These are phyloP conservation scores for Kwoniella sp. DNA, from an alignment of 768 basidiomycete species.

Conservation along the genomic window DNA sequence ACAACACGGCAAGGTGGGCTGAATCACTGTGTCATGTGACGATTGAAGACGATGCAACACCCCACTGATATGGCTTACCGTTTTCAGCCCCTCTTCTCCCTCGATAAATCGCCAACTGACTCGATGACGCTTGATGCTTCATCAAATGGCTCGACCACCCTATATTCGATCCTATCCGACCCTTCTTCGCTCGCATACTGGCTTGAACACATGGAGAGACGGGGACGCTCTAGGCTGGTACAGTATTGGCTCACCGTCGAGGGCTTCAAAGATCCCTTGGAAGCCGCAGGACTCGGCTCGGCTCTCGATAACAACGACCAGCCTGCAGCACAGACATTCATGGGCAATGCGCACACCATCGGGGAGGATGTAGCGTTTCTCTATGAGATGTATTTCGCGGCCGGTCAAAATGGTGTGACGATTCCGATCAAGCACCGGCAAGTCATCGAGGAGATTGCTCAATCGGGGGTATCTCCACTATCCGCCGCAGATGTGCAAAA, in stretches of 20 bases:
- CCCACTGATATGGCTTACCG: background rate
- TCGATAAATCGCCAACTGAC: conserved; percentile 9
- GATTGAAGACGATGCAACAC: no score
- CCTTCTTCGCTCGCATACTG: conserved; percentile 91
- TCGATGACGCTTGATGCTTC: conserved; percentile 16
- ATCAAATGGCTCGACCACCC: conserved; percentile 1
- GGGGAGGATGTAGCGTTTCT: conserved; percentile 89
- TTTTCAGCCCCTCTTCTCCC: conserved; percentile 2
- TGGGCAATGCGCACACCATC: conserved; percentile 60
- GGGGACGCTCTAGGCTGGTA: conserved; percentile 77
- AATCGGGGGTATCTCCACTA: conserved; percentile 42
- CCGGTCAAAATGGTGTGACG: conserved; percentile 59
- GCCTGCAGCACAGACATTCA: conserved; percentile 63
- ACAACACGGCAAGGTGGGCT: conserved; percentile 36
- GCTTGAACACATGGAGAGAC: conserved; percentile 98
- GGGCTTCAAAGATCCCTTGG: conserved; percentile 95
- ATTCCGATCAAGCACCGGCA: conserved; percentile 73
- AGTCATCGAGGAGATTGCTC: conserved; percentile 63
- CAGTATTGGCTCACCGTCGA: conserved; percentile 98
- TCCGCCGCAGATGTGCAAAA: conserved; percentile 66
- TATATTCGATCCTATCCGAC: conserved; percentile 67
- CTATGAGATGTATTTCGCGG: conserved; percentile 80
- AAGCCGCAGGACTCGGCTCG: conserved; percentile 66
- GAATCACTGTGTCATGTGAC: background rate
- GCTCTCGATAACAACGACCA: conserved; percentile 57